Evolutionary conservation across 257 asterid genomes (phyloP), one percentile per base, ranked within the genome.

Genomic region (Ballota nigra): DNA sequence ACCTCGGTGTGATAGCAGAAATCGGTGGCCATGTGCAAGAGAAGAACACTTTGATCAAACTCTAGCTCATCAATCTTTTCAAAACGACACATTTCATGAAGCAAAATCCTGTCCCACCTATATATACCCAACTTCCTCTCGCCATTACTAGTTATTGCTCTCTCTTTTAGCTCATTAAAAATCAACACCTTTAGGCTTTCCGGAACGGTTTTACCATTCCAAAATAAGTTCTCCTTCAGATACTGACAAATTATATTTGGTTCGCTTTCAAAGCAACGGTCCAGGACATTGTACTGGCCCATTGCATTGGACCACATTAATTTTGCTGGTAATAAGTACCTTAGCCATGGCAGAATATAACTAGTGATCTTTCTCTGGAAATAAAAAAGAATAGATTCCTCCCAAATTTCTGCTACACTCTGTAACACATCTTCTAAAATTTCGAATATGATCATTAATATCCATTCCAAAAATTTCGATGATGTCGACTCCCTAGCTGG

Each of bases 21-120:
- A 15, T 80, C 73, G 6, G 84, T 80, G 8, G 84, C 78, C 13
- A 80, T 23, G 62, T 76, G 84, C 81, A 75, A 79, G 12, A 75
- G 28, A 41, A 79, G 75, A n/a, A 79, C 12, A 8, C 78, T 71
- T 22, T 75, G 80, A 40, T 66, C 80, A 16, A 79, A 79, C 65
- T 75, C 80, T 1, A 71, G 28, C 23, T 71, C 61, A 0, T 49
- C 60, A 15, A 40, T 9, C 41, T 34, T 26, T 12, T 66, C 56
- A 18, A 57, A 71, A 13, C 24, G 12, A 0, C 13, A 6, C n/a
- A 16, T 33, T 60, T 66, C 18, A 13, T 57, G 4, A 1, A 76
- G 43, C 53, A 70, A 56, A 23, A 28, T 24, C 13, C 2, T 40
- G 70, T 71, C 78, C 15, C 28, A 53, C 41, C 71, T 72, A 8